Base-by-base conservation (phyloP, 148 eudicot genomes). In the Camellia japonica region DNA sequence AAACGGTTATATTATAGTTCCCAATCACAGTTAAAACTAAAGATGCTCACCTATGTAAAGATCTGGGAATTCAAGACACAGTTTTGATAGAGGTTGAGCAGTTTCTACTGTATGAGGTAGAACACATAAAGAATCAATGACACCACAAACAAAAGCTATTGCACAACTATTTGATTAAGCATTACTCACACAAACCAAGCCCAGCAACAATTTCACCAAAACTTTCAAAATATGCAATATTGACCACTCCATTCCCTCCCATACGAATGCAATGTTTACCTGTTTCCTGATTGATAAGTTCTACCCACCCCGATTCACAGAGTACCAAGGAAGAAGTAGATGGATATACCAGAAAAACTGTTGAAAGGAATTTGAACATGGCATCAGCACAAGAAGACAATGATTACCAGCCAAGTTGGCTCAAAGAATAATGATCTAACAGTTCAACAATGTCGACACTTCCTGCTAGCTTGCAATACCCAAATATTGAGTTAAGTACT, bases 41-140 rank as follows among this genome's bases (percentile, higher is more conserved):
- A 9, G 74, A 80, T 18, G 81, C 86, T 83, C 84, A 93, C 99
- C 97, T 78, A 93, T 90, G 83, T 85, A 82, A 72, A 95, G 67
- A 87, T 95, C 98, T 38, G 98, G 95, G 81, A 92, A 96, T 59
- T 91, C 83, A 8, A 89, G 82, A 63, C 84, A 23, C 23, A 96
- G 87, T 64, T 90, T 85, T 49, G 93, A 90, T 62, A 96, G 86
- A 59, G 99, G 93, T 65, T 92, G 93, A 71, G 97, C 94, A 58
- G 82, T 84, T 88, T 90, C 94, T 52, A 95, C 99, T 95, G 92
- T 84, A 87, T 78, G n/a, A 74, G 14, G 47, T 66, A 23, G 12
- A 55, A 46, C n/a, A 43, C 55, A 71, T 20, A 14, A 58, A 9
- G 52, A 68, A 71, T 49, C 55, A 64, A 52, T 19, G 67, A 60